Base-by-base conservation (phyloP, 2,329 filamentous ascomycete genomes). In the Leptographium wingfieldii region DNA sequence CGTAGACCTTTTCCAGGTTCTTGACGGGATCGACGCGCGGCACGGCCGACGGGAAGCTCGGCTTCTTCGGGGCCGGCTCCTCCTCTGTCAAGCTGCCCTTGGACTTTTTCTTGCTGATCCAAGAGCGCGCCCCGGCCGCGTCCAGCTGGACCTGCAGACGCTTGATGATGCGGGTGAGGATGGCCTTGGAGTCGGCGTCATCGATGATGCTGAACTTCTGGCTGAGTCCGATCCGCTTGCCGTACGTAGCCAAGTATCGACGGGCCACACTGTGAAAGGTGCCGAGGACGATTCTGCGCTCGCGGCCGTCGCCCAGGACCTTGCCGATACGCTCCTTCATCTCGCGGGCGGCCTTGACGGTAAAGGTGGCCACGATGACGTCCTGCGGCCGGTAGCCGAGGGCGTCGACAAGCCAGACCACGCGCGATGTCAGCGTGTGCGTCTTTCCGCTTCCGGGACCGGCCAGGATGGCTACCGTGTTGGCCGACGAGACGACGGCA, bases 331-430 rank as follows among this genome's bases (percentile, higher is more conserved):
- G 83, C 68, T 90, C 85, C 68, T 91, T 90, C 92, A 99, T 99
- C 75, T 97, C 92, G 22, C 77, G 82, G 22, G 92, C 90, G 1
- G 94, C 92, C 72, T 97, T 97, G 71, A 96, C 91, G 2, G 94
- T 99, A 69, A 99, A 99, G 0, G 92, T 97, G 63, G 92, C 94
- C 62, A 96, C 92, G 62, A 99, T 85, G 67, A 97, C 85, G 74
- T 96, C 90, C 74, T 88, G 84, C 68, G 92, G 92, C 60, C 83
- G 81, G 66, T 90, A 82, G 51, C 85, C 83, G 66, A 83, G 76
- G 67, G 87, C 78, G 57, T 86, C 82, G 59, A 96, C 81, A 35
- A 96, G 83, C 79, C 92, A 95, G 66, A 92, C 92, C 61, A 96
- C 90, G 63, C 94, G 87, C 53, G 92, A 90, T 0, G 92, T 96